A percentile compares a stretch with the other conserved stretches of the same genome.
Conservation (phyloP, 805 yeast genomes). For the Zygosaccharomyces bailii region DNA sequence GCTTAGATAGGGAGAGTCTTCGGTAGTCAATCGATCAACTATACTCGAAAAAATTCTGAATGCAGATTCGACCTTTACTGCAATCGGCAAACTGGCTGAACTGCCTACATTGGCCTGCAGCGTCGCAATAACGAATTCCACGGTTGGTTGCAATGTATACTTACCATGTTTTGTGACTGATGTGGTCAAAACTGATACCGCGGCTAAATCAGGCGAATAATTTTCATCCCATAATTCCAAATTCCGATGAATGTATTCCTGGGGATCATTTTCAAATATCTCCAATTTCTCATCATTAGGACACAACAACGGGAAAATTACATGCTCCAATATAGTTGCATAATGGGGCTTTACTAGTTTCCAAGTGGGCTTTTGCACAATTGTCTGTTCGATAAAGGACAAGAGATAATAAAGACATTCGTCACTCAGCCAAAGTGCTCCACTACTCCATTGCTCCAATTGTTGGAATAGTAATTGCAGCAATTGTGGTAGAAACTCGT, state of each 20-base stretch:
- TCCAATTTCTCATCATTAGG: constrained; percentile 67
- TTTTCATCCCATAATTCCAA: constrained; percentile 63
- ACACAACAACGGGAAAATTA: constrained; percentile 72
- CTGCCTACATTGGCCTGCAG: constrained; percentile 34
- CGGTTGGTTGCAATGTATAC: constrained; percentile 55
- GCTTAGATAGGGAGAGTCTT: constrained; percentile 52
- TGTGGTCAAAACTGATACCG: constrained; percentile 66
- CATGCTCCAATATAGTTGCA: constrained; percentile 60
- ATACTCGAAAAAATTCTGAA: constrained; percentile 75
- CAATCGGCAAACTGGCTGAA: constrained; percentile 41
- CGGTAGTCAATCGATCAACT: constrained; percentile 52
- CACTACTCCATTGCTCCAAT: constrained; percentile 69
- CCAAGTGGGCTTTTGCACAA: constrained; percentile 64
- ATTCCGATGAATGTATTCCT: constrained; percentile 74
- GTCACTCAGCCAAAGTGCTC: constrained; percentile 64
- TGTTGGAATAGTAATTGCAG: constrained; percentile 59
- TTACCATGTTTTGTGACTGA: constrained; percentile 66
- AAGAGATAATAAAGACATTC: constrained; percentile 63
- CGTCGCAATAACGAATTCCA: constrained; percentile 55
- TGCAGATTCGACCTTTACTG: constrained; percentile 72
- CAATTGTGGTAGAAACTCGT: constrained; percentile 69
- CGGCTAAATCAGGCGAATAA: constrained; percentile 73
- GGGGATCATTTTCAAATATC: constrained; percentile 80
- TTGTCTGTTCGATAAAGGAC: constrained; percentile 58
- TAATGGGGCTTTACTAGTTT: constrained; percentile 59